Evolutionary conservation across 2,329 filamentous ascomycete genomes (phyloP).

Genomic region (Dothideomycetes sp.): DNA sequence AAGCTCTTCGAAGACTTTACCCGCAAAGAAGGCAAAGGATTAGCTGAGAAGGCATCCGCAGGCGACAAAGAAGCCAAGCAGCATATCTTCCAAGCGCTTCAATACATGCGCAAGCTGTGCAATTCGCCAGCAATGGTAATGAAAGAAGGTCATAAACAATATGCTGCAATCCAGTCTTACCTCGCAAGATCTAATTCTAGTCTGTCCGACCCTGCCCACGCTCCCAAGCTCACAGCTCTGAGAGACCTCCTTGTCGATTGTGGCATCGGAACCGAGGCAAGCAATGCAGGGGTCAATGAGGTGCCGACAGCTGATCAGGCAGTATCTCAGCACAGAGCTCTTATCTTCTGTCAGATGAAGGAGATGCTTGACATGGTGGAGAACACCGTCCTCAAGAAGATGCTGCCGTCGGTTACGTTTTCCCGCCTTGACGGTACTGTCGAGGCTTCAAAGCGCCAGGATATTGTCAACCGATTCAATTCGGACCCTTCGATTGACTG

Average conservation of each 20-base stretch:
- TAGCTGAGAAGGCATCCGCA: conserved; percentile 71
- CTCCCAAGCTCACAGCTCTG: conserved; percentile 83
- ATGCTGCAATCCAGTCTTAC: conserved; percentile 74
- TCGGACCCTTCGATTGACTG: conserved; percentile 95
- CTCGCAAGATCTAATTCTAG: conserved; percentile 69
- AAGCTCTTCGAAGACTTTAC: conserved; percentile 95
- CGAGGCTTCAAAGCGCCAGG: conserved; percentile 85
- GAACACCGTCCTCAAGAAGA: conserved; percentile 76
- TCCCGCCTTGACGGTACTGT: conserved; percentile 90
- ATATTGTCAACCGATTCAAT: conserved; percentile 98
- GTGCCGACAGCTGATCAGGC: conserved; percentile 57
- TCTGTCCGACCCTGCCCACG: conserved; percentile 76
- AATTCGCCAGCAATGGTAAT: conserved; percentile 95
- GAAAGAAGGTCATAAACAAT: conserved; percentile 85
- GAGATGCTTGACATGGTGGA: conserved; percentile 99
- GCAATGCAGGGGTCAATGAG: conserved; percentile 32
- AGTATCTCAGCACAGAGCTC: conserved; percentile 88
- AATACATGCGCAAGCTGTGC: conserved; percentile 99
- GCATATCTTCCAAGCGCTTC: conserved; percentile 96
- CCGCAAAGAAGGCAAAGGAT: conserved; percentile 81
- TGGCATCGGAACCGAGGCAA: conserved; percentile 69
- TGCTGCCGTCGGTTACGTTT: conserved; percentile 87
- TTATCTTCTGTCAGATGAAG: conserved; percentile 99
- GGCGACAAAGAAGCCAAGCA: conserved; percentile 90
- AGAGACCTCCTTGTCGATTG: conserved; percentile 95